Base-by-base conservation (phyloP, 345 rosid genomes). In the Clarkia xantiana region DNA sequence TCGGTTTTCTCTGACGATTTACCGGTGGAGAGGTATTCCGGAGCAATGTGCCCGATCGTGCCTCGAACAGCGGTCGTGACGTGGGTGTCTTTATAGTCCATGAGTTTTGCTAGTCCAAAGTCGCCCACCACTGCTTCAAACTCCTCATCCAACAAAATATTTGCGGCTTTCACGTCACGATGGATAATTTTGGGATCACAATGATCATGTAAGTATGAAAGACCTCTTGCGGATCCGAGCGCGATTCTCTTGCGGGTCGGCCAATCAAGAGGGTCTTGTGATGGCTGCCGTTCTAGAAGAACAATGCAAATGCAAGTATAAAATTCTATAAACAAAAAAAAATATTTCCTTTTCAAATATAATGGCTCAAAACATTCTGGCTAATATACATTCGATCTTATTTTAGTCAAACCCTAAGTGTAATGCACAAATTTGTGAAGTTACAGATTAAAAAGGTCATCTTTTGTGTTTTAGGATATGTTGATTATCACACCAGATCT, bases 51-150 rank as follows among this genome's bases (percentile, higher is more conserved):
- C 34, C 97, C 97, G 10, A 90, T 86, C 2, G 96, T 90, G 41
- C 97, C 97, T 34, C 96, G 91, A 48, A 90, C 96, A 0, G 97
- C 96, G 51, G 96, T 90, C 13, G 97, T 90, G 23, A 86, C 97
- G 61, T 90, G 95, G 23, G 97, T 90, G 47, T 90, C 97, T 75
- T 90, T 90, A 73, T 90, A 90, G 72, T 90, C 97, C 97, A 90
- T 90, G 53, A 90, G 83, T 67, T 83, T 90, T 0, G 97, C 97
- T 44, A 90, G 57, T 50, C 97, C 97, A 53, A 90, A 90, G 70
- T 90, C 97, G 48, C 97, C 97, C 34, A 90, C 97, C 15, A 90
- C 95, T 2, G 97, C 97, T 74, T 90, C 94, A 40, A 90, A 90
- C 56, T 90, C 97, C 63, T 90, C 97, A 40, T 90, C 97, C 57